Conservation (phyloP, 208 protist genomes). For the Crithidia acanthocephali region DNA sequence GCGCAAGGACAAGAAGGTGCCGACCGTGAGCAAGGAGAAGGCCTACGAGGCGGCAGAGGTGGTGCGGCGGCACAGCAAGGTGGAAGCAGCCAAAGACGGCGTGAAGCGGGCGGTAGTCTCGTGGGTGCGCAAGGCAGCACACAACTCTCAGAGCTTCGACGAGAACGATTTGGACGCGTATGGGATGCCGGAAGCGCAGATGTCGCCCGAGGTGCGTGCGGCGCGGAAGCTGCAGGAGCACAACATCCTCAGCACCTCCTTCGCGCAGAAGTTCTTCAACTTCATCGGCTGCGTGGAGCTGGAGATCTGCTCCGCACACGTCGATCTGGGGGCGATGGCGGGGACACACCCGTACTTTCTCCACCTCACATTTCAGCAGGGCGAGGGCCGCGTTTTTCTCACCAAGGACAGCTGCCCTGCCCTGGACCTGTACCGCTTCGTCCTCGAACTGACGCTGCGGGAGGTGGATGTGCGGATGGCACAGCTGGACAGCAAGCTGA, state of each 20-base stretch:
- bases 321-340: constrained; percentile 74
- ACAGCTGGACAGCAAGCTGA: constrained; percentile 60
- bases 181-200: constrained; percentile 14
- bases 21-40: neutral
- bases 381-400: constrained; percentile 64
- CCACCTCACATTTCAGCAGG: constrained; percentile 70
- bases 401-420: constrained; percentile 61
- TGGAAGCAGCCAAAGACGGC: neutral
- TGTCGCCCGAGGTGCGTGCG: constrained; percentile 32
- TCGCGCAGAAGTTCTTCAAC: constrained; percentile 71
- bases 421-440: constrained; percentile 79
- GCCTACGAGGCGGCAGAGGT: neutral
- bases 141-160: constrained; percentile 19
- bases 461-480: constrained; percentile 80
- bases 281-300: constrained; percentile 81
- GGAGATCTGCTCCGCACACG: constrained; percentile 67
- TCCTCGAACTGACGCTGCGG: constrained; percentile 73
- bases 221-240: constrained; percentile 54
- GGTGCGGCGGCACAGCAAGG: neutral
- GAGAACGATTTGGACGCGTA: constrained; percentile 30
- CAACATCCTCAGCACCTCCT: constrained; percentile 43
- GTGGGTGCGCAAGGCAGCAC: constrained; percentile 23
- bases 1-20: neutral
- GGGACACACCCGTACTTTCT: constrained; percentile 81
- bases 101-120: constrained; percentile 14